A percentile compares a stretch with the other conserved stretches of the same genome.
Conservation (phyloP, 208 protist genomes). For the Leishmania mexicana region DNA sequence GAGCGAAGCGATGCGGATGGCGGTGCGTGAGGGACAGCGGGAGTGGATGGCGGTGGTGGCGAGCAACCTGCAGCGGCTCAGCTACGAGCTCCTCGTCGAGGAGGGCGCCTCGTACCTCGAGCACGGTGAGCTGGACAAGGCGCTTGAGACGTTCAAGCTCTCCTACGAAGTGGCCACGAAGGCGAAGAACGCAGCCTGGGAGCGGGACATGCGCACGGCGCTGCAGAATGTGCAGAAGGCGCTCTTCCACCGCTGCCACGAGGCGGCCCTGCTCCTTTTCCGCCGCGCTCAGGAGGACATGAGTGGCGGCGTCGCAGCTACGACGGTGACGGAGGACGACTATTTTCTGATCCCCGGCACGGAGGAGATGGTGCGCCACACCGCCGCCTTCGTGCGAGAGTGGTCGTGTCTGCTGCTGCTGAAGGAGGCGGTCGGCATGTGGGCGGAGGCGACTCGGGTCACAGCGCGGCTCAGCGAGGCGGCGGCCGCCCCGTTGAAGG, state of each 20-base stretch:
- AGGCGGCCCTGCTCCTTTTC: slow-evolving; percentile 81
- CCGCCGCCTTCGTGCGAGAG: slow-evolving; percentile 75
- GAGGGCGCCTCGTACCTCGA: slow-evolving; percentile 78
- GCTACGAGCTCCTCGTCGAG: slow-evolving; percentile 88
- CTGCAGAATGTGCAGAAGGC: slow-evolving; percentile 80
- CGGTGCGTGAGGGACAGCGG: slow-evolving; percentile 77
- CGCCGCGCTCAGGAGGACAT: slow-evolving; percentile 49
- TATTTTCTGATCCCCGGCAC: slow-evolving; percentile 81
- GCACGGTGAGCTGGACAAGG: slow-evolving; percentile 72
- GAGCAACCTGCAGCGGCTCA: slow-evolving; percentile 90
- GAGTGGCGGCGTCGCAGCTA: slow-evolving; percentile 1
- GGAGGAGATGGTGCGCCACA: slow-evolving; percentile 76
- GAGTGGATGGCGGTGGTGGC: slow-evolving; percentile 91
- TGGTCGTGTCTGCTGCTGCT: slow-evolving; percentile 84
- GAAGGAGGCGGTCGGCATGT: slow-evolving; percentile 85
- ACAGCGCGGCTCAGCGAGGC: slow-evolving; percentile 58
- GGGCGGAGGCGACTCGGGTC: slow-evolving; percentile 65
- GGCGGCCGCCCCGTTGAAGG: slow-evolving; percentile 38
- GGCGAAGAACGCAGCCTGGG: slow-evolving; percentile 88
- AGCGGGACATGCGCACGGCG: slow-evolving; percentile 73
- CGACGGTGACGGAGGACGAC: slow-evolving; percentile 65
- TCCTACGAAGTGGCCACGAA: slow-evolving; percentile 80
- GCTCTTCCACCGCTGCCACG: slow-evolving; percentile 86
- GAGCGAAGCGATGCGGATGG: slow-evolving; percentile 88
- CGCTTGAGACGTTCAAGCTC: slow-evolving; percentile 63